Conservation (phyloP, 805 yeast genomes). For the Jamesozyma rosinii region DNA sequence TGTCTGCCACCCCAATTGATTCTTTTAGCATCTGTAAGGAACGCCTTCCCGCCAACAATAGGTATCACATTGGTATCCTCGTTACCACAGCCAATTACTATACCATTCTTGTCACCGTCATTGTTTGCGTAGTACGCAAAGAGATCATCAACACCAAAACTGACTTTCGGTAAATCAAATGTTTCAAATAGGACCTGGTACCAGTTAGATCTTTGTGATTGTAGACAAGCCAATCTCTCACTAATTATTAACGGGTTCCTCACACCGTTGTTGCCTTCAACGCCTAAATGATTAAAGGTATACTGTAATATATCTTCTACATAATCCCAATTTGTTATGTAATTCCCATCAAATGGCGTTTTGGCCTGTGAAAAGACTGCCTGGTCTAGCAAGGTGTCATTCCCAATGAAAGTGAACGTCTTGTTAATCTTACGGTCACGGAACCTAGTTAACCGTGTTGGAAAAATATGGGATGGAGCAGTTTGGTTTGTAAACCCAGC, state of each 20-base stretch:
- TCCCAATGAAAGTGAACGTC: constrained; percentile 67
- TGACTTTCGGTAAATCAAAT: constrained; percentile 62
- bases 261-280: constrained; percentile 42
- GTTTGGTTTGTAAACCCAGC: constrained; percentile 45
- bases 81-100: constrained; percentile 77
- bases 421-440: constrained; percentile 65
- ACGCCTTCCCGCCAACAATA: constrained; percentile 58
- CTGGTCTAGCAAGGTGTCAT: constrained; percentile 67
- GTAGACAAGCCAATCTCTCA: constrained; percentile 66
- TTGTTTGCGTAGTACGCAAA: constrained; percentile 71
- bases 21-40: constrained; percentile 61
- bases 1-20: constrained; percentile 88
- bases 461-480: constrained; percentile 55
- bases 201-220: constrained; percentile 61
- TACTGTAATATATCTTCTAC: constrained; percentile 78
- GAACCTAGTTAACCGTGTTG: constrained; percentile 59
- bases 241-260: constrained; percentile 74
- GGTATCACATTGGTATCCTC: constrained; percentile 81
- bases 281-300: constrained; percentile 70
- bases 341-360: constrained; percentile 79
- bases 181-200: constrained; percentile 81
- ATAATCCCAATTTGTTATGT: constrained; percentile 88
- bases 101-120: constrained; percentile 37
- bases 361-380: constrained; percentile 57
- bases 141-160: constrained; percentile 75